Percentiles rank a stretch among this genome's conserved stretches.
Conservation (phyloP, 2,329 filamentous ascomycete species). For the Curvularia verruculosa region DNA sequence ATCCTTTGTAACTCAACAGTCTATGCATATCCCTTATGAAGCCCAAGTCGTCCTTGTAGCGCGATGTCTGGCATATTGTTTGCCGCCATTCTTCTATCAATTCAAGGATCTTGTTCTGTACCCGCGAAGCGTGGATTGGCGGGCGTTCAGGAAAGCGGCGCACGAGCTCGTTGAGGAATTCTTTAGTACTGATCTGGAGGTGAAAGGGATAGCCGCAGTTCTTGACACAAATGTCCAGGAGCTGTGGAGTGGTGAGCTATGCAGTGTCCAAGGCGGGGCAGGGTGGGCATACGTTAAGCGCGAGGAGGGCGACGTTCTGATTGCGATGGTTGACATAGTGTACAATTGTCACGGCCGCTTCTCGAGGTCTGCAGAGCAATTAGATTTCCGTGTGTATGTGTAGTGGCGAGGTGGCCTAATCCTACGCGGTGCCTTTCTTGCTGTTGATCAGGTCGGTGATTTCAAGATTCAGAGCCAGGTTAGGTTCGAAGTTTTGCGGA, state of each 20-base stretch:
- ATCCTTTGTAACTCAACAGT: slow-evolving; percentile 93
- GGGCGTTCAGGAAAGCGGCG: slow-evolving; percentile 93
- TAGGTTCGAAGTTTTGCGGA: slow-evolving; percentile 96
- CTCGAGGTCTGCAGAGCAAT: slow-evolving; percentile 68
- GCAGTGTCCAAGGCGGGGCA: slow-evolving; percentile 15
- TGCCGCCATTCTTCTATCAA: slow-evolving; percentile 97
- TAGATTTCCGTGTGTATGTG: slow-evolving; percentile 19
- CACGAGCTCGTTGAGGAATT: slow-evolving; percentile 98
- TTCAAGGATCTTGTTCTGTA: slow-evolving; percentile 92
- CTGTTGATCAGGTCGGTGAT: slow-evolving; percentile 95
- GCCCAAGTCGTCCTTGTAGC: slow-evolving; percentile 95
- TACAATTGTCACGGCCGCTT: slow-evolving; percentile 92
- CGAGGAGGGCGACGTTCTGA: slow-evolving; percentile 89
- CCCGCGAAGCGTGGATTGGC: slow-evolving; percentile 80
- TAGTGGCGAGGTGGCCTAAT: slow-evolving; percentile 1
- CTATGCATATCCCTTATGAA: slow-evolving; percentile 98
- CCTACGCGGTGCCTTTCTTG: slow-evolving; percentile 88
- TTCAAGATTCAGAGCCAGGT: slow-evolving; percentile 94
- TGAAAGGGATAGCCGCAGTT: slow-evolving; percentile 99
- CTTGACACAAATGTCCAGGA: slow-evolving; percentile 99
- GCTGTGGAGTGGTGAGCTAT: slow-evolving; percentile 52
- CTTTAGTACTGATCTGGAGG: slow-evolving; percentile 97
- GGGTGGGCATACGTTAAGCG: slow-evolving; percentile 66
- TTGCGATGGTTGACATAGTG: slow-evolving; percentile 97
- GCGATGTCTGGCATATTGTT: slow-evolving; percentile 96